Percentiles rank a stretch among this genome's conserved stretches.
phyloP scores from a whole-genome alignment of 495 filamentous ascomycete genomes.

The Daldinia concentrica region DNA sequence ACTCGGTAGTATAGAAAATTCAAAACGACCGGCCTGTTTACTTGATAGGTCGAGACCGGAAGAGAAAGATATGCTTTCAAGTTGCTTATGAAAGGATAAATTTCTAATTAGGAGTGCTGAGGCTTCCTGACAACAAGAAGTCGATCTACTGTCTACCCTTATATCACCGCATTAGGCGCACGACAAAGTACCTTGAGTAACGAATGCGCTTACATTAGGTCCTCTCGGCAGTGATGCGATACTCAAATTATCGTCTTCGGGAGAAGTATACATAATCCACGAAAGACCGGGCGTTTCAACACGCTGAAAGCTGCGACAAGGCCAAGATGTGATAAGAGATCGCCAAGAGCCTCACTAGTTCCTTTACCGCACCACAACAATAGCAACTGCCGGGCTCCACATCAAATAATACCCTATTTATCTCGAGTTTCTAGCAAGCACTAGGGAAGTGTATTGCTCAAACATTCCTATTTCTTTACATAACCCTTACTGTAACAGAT shows the following conservation, averaged over 20 bases:
- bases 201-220: too few species aligned
- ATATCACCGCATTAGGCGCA: too few species aligned
- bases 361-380: neutral
- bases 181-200: too few species aligned
- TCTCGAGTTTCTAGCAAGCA: neutral
- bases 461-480: neutral
- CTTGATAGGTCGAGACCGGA: conserved; percentile 30
- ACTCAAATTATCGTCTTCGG: neutral
- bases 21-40: conserved; percentile 33
- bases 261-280: conserved; percentile 6
- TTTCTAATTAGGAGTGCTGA: too few species aligned
- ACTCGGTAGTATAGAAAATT: conserved; percentile 36
- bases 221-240: too few species aligned
- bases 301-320: conserved; percentile 26
- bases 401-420: neutral
- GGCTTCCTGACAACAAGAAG: too few species aligned
- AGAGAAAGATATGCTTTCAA: neutral
- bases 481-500: neutral
- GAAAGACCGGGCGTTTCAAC: conserved; percentile 29
- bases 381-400: conserved; percentile 22
- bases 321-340: conserved; percentile 32
- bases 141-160: too few species aligned
- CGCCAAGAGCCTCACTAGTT: conserved; percentile 31
- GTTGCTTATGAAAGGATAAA: too few species aligned
- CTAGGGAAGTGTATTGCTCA: neutral